Evolutionary conservation across 306 rosid species (phyloP), one percentile per base, ranked within the genome.

Genomic region (Cyamopsis tetragonoloba): DNA sequence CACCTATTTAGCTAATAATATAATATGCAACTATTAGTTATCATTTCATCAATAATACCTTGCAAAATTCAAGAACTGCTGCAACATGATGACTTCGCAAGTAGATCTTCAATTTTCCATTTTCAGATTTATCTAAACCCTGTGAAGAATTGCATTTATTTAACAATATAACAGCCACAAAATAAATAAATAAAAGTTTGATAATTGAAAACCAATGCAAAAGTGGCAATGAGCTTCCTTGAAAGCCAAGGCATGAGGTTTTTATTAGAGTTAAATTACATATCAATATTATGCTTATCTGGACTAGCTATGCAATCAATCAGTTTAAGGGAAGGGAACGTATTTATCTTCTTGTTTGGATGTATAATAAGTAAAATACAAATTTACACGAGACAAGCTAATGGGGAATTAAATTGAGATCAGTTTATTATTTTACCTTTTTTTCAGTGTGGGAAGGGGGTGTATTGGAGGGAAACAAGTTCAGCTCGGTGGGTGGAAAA

Each of bases 41-140:
- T 61, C 41, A 62, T 26, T 41, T 39, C 62, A 68, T 22, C 14
- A 38, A 18, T 42, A 79, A 62, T 88, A 93, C 99, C 97, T 86
- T 80, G 68, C 99, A 93, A 82, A 83, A 89, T 77, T 93, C 96
- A 48, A 93, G 83, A 38, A 90, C 80, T 26, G 87, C 92, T 4
- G 89, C 82, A 81, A 85, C 85, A 19, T 83, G 91, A 88, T 84
- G 87, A 69, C 85, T 85, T 88, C 79, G 83, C 74, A 93, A 58
- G 50, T 65, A 70, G 74, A 93, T 83, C 83, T 86, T 90, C 69
- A 88, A 77, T 73, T 86, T 87, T 55, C 97, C 96, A 73, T 88
- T 73, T 73, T 83, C 85, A 79, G 78, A 68, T 85, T 79, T 90
- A 66, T 79, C 84, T 53, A 93, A 80, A 82, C 81, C 81, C 99